These are phyloP conservation scores for Erysimum cheiri DNA, from an alignment of 441 rosid genomes.

Conservation along the genomic window DNA sequence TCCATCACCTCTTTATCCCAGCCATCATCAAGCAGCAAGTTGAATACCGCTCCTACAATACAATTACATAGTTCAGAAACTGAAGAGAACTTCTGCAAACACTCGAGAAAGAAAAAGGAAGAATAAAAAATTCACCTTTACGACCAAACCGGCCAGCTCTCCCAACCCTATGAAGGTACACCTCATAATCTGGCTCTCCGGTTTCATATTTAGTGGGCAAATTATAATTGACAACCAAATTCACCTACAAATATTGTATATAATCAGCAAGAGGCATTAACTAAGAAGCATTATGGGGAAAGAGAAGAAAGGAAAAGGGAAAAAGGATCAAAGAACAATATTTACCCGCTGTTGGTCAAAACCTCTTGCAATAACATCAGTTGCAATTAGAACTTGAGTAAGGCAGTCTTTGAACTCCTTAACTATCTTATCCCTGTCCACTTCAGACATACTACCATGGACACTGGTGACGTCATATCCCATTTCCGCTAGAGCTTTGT, in stretches of 20 bases:
- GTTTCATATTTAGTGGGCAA: slow-evolving; percentile 68
- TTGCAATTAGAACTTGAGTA: slow-evolving; percentile 89
- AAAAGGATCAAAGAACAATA: not conserved
- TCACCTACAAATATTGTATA: slow-evolving; percentile 58
- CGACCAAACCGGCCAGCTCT: slow-evolving; percentile 99
- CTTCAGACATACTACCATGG: slow-evolving; percentile 70
- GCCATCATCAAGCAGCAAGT: slow-evolving; percentile 56
- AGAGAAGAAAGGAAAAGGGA: not conserved
- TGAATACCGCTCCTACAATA: slow-evolving; percentile 80
- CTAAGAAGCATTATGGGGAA: not conserved
- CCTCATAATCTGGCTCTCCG: slow-evolving; percentile 87
- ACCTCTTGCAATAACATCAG: slow-evolving; percentile 92
- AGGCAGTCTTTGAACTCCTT: slow-evolving; percentile 91
- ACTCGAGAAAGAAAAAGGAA: not conserved
- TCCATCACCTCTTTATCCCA: slow-evolving; percentile 61
- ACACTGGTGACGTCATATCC: slow-evolving; percentile 89
- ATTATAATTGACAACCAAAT: slow-evolving; percentile 86
- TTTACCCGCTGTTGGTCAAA: slow-evolving; percentile 90
- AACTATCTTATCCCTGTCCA: slow-evolving; percentile 81
- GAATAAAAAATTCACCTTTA: slow-evolving; percentile 61
- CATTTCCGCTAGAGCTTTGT: slow-evolving; percentile 63
- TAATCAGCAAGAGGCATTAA: slow-evolving; percentile 7
- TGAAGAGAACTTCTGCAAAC: slow-evolving; percentile 5
- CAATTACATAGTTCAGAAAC: not conserved
- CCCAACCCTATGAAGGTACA: slow-evolving; percentile 95